phyloP scores from a whole-genome alignment of 139 green algal species.

The Chlorella vulgaris region DNA sequence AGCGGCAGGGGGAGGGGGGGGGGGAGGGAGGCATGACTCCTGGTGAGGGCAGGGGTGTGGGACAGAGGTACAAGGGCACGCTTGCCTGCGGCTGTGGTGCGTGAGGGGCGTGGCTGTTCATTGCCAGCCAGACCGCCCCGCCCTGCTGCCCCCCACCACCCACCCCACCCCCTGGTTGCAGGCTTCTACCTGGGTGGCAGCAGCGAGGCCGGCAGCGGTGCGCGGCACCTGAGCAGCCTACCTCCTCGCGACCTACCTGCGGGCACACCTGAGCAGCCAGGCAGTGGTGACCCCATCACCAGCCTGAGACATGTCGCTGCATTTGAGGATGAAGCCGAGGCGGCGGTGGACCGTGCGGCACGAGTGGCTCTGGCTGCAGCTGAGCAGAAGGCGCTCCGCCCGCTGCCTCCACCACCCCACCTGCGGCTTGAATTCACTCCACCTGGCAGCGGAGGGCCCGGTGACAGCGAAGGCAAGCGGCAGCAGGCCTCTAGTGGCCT shows the following conservation, averaged over 20 bases:
- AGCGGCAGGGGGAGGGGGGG: not conserved
- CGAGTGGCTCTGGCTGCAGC: not conserved
- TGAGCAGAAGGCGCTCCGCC: not conserved
- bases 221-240: slow-evolving; percentile 6
- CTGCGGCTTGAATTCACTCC: not conserved
- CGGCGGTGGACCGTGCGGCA: slow-evolving; percentile 8
- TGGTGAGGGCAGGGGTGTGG: not conserved
- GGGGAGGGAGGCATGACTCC: not conserved
- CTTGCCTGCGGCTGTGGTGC: not conserved
- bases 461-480: not conserved
- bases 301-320: slow-evolving; percentile 20
- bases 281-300: not conserved
- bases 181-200: slow-evolving; percentile 10
- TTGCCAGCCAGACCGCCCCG: not conserved
- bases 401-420: not conserved
- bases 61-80: not conserved
- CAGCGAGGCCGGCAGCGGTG: slow-evolving; percentile 16
- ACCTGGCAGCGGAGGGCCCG: not conserved
- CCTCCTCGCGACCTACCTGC: not conserved
- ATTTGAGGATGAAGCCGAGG: slow-evolving; percentile 12
- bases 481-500: not conserved
- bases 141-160: not conserved
- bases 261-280: not conserved
- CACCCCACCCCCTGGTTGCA: not conserved
- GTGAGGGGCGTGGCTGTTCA: not conserved